These are phyloP conservation scores for Ophiostoma fasciatum DNA, from an alignment of 2,329 filamentous ascomycete genomes.

Conservation along the genomic window DNA sequence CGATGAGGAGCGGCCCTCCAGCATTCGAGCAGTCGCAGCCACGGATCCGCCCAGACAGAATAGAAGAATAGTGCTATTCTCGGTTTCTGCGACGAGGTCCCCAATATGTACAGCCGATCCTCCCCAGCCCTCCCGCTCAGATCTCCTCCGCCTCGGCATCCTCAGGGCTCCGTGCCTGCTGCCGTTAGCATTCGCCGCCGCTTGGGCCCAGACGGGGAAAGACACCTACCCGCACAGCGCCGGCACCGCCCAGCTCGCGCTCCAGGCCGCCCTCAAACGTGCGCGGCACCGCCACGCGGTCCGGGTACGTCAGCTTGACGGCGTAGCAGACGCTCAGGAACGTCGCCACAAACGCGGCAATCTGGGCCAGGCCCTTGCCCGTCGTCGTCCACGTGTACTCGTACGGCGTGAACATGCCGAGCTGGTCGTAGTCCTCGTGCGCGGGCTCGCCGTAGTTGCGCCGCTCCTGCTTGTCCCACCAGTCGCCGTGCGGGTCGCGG, in stretches of 20 bases:
- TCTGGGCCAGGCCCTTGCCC: conserved; percentile 52
- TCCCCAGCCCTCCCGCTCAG: too few species aligned
- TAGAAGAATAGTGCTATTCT: too few species aligned
- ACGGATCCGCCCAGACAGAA: too few species aligned
- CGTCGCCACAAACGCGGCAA: conserved; percentile 50
- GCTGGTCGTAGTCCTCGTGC: conserved; percentile 89
- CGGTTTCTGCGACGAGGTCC: too few species aligned
- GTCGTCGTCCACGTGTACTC: conserved; percentile 74
- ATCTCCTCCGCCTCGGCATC: too few species aligned
- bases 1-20: too few species aligned
- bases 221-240: conserved; percentile 42
- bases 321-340: conserved; percentile 51
- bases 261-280: conserved; percentile 61
- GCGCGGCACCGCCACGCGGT: conserved; percentile 52
- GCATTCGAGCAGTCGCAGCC: too few species aligned
- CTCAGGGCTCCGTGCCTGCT: not conserved
- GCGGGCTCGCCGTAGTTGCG: conserved; percentile 93
- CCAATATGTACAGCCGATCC: too few species aligned
- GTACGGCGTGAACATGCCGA: conserved; percentile 79
- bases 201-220: too few species aligned
- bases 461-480: conserved; percentile 96
- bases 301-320: conserved; percentile 57
- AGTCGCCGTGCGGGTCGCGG: conserved; percentile 83
- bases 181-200: too few species aligned
- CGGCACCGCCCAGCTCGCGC: conserved; percentile 57